Evolutionary conservation across 306 rosid species (phyloP), one percentile per base, ranked within the genome.

Genomic region (Cucurbita moschata): DNA sequence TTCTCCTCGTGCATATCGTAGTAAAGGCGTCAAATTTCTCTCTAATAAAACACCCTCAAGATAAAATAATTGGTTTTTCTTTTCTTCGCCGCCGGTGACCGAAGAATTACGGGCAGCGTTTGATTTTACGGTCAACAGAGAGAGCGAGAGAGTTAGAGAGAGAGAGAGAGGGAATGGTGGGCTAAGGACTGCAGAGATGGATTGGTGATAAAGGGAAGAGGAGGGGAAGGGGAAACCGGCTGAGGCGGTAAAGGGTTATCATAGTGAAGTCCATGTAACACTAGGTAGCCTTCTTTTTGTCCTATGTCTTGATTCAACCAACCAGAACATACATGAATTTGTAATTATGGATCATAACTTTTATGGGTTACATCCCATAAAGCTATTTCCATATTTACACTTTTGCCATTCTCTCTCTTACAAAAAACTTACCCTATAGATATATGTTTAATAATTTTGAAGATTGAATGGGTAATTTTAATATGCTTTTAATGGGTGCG

Each of bases 1-100:
- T 38, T 63, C 70, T 15, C 19, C 70, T 39, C 90, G 86, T 86
- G 77, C 83, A 80, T 76, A 50, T 15, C 49, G 38, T 56, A 10
- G 19, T 15, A 11, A n/a, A n/a, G 52, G 4, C 71, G 71, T 64
- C 6, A 11, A 61, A 7, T 62, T 12, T 30, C 9, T 6, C 10
- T 13, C 43, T 6, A 21, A 60, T 1, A 8, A 62, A 62, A 38
- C 5, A 62, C 46, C 47, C 47, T 16, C 23, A 14, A 6, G 12
- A 38, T 15, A 14, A 35, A 38, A 58, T 5, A 10, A 35, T 2
- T 1, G 3, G 0, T 58, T 16, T 63, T 40, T 61, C 26, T 16
- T 63, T 40, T 37, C 1, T 9, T 10, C 10, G 23, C 21, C 69
- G 46, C 7, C 69, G 7, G 13, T 8, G 69, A 15, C 26, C 67